Conservation (phyloP, 306 rosid genomes). For the Cicer chorassanicum region DNA sequence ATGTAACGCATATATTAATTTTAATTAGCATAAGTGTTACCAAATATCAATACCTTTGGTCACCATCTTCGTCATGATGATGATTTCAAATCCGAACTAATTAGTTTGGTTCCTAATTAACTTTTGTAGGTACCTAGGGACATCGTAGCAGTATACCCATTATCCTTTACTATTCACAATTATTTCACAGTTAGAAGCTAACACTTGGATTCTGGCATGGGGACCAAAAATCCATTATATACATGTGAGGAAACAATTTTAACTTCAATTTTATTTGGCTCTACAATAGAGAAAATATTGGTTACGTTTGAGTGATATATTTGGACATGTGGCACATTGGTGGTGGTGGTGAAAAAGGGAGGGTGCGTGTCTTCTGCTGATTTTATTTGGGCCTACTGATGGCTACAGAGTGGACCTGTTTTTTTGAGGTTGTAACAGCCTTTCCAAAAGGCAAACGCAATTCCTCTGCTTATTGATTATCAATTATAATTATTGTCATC, state of each 20-base stretch:
- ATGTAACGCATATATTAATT: no score
- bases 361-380: neutral
- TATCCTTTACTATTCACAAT: neutral
- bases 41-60: no score
- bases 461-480: neutral
- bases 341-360: neutral
- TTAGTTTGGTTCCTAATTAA: slow-evolving; percentile 2
- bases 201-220: slow-evolving; percentile 38
- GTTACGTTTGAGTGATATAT: neutral
- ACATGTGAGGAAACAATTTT: neutral
- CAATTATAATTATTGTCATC: neutral
- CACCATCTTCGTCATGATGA: neutral
- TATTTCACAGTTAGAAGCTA: slow-evolving; percentile 33
- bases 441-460: neutral
- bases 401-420: neutral
- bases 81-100: neutral
- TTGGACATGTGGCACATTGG: slow-evolving; percentile 5
- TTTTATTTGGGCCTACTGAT: no score
- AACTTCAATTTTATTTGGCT: neutral
- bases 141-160: slow-evolving; percentile 7
- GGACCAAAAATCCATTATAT: slow-evolving; percentile 42
- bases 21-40: no score
- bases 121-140: slow-evolving; percentile 18
- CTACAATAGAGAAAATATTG: neutral
- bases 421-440: neutral